Evolutionary conservation across 2,329 filamentous ascomycete species (phyloP).

Genomic region (Diplodia sapinea): DNA sequence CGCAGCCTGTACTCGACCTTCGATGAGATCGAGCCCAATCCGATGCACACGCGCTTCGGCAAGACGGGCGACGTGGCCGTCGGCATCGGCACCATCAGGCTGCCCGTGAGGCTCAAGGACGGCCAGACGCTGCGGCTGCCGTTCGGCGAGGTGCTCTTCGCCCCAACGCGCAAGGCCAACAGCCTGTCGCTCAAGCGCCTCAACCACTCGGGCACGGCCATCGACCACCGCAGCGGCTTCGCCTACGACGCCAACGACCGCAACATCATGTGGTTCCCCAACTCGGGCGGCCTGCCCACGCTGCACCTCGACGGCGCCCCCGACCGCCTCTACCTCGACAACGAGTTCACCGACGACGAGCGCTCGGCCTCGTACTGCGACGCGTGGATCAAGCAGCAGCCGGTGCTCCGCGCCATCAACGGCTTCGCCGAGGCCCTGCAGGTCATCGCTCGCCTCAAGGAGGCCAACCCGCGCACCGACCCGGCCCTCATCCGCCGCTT

Average conservation of each 20-base stretch:
- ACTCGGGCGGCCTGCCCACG: conserved; percentile 21
- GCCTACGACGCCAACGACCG: conserved; percentile 15
- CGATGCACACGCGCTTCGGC: conserved; percentile 10
- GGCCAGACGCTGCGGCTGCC: conserved; percentile 14
- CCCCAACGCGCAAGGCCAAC: conserved; percentile 19
- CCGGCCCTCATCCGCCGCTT: conserved; percentile 7
- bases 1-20: conserved; percentile 7
- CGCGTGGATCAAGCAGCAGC: conserved; percentile 17
- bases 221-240: conserved; percentile 21
- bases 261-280: conserved; percentile 24
- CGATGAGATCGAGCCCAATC: conserved; percentile 20
- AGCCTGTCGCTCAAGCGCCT: conserved; percentile 23
- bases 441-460: conserved; percentile 1
- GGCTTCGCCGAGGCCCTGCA: conserved; percentile 19
- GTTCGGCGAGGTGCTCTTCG: conserved; percentile 24
- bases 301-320: conserved; percentile 16
- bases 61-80: conserved; percentile 17
- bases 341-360: conserved; percentile 17
- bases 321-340: conserved; percentile 17
- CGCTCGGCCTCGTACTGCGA: conserved; percentile 10
- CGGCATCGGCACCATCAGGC: conserved; percentile 19
- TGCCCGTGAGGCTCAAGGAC: conserved; percentile 4
- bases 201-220: conserved; percentile 21
- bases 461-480: conserved; percentile 11
- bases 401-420: conserved; percentile 1